These are phyloP conservation scores for Daphne laureola DNA, from an alignment of 441 rosid genomes.

Conservation along the genomic window DNA sequence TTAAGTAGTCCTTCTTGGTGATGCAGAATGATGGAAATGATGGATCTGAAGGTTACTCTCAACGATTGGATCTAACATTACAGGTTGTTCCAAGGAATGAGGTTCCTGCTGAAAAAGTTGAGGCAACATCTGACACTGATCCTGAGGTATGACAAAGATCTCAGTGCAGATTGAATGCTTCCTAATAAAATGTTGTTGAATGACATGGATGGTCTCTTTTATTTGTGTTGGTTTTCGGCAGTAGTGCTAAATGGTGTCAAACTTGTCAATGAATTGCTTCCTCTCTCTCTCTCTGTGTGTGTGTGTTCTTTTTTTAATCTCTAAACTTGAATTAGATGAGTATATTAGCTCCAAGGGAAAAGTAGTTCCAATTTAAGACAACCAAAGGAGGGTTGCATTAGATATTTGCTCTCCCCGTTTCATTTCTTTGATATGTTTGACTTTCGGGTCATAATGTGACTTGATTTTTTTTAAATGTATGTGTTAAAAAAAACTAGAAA, in stretches of 20 bases:
- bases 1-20: constrained; percentile 6
- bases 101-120: constrained; percentile 14
- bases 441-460: no score
- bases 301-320: no score
- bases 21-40: constrained; percentile 16
- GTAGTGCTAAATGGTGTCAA: not conserved
- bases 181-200: not conserved
- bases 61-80: constrained; percentile 15
- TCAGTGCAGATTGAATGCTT: not conserved
- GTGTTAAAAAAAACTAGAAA: no score
- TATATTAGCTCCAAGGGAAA: no score
- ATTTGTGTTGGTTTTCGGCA: not conserved
- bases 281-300: no score
- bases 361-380: no score
- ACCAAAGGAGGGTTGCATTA: no score
- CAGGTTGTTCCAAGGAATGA: constrained; percentile 17
- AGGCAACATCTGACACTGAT: constrained; percentile 12
- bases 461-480: no score
- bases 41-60: constrained; percentile 10
- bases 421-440: no score
- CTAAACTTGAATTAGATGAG: no score
- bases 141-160: constrained; percentile 25
- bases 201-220: not conserved
- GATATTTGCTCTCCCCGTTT: no score
- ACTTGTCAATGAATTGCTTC: not conserved